Percentiles rank a stretch among this genome's conserved stretches.
These are phyloP conservation scores for Pseudisothecium myosuroides DNA, from an alignment of 225 moss, liverwort and hornwort genomes.

Conservation along the genomic window DNA sequence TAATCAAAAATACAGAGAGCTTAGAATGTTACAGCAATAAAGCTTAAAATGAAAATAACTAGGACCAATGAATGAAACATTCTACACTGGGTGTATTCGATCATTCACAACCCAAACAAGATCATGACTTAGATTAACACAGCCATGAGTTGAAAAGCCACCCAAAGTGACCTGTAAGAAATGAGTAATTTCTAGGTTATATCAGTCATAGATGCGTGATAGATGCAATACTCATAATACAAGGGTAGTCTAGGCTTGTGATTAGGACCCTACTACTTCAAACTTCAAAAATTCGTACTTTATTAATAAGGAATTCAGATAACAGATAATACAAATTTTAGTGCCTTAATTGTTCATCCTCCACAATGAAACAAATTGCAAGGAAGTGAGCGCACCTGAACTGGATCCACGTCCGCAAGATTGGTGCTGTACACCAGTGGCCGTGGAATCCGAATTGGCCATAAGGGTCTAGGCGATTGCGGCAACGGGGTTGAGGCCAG, in stretches of 20 bases:
- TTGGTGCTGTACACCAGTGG: conserved; percentile 81
- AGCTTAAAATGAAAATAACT: not conserved
- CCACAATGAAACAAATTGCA: not conserved
- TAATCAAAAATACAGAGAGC: not conserved
- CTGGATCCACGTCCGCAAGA: conserved; percentile 73
- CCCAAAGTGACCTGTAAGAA: not conserved
- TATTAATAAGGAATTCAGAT: too few species aligned
- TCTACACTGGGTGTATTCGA: not conserved
- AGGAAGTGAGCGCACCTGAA: conserved; percentile 38
- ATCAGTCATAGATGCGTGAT: not conserved
- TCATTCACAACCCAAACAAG: not conserved
- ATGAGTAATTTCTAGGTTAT: not conserved
- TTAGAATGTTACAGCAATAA: not conserved
- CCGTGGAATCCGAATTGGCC: conserved; percentile 71
- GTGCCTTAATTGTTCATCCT: not conserved
- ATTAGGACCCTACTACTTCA: not conserved
- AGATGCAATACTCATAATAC: not conserved
- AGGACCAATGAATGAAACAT: not conserved
- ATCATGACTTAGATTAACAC: not conserved
- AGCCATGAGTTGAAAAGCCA: not conserved
- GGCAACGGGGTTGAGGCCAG: conserved; percentile 37
- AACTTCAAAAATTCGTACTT: not conserved
- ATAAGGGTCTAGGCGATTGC: conserved; percentile 51
- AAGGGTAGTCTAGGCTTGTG: not conserved
- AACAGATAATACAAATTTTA: not conserved